Evolutionary conservation across 805 yeast species (phyloP).

Genomic region (Wilhelminamyces savonicus): DNA sequence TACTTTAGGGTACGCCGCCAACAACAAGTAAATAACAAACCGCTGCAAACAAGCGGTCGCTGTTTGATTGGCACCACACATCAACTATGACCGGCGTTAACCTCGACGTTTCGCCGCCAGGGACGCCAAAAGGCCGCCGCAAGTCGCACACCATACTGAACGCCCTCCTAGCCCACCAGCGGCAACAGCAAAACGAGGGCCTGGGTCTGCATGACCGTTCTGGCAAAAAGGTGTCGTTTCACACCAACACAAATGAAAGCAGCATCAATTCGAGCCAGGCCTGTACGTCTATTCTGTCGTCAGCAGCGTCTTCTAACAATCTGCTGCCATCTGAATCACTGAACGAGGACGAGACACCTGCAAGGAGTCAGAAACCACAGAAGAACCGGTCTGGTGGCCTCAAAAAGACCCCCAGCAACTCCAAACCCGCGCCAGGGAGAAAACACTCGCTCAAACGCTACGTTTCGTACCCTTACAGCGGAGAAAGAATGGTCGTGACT

Average conservation of each 20-base stretch:
- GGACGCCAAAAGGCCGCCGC: conserved; percentile 2
- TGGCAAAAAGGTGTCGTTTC: conserved; percentile 15
- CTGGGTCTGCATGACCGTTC: conserved; percentile 14
- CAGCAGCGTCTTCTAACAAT: conserved; percentile 6
- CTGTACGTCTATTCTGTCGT: too few species aligned
- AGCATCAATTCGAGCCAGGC: too few species aligned
- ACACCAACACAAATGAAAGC: too few species aligned
- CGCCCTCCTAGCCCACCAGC: too few species aligned
- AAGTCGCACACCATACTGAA: conserved; percentile 18
- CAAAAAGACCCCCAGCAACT: background rate
- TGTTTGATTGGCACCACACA: too few species aligned
- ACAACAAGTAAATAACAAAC: too few species aligned
- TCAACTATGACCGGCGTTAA: background rate
- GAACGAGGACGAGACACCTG: conserved; percentile 4
- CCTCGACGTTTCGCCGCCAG: background rate
- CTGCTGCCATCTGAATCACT: conserved; percentile 7
- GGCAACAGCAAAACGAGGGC: too few species aligned
- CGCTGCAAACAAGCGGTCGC: too few species aligned
- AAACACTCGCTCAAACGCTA: background rate
- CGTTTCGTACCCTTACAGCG: too few species aligned
- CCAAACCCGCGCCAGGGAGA: background rate
- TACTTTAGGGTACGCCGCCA: too few species aligned
- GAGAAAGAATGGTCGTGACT: too few species aligned
- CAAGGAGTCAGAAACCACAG: background rate
- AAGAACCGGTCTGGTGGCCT: background rate